A percentile compares a stretch with the other conserved stretches of the same genome.
Evolutionary conservation across 2,329 filamentous ascomycete species (phyloP).

Genomic region (Trichoderma semiorbis): DNA sequence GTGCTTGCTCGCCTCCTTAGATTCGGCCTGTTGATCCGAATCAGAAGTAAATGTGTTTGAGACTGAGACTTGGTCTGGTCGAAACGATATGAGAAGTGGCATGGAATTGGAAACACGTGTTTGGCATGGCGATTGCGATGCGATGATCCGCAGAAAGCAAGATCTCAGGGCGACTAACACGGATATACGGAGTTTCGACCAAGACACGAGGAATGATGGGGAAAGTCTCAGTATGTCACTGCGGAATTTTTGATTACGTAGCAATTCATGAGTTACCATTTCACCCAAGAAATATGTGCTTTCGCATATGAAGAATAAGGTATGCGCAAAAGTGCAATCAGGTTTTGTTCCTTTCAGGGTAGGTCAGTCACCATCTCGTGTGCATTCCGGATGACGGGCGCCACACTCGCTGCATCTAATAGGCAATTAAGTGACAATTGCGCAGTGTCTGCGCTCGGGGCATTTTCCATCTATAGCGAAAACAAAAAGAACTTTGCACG

Average conservation of each 20-base stretch:
- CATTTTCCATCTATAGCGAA: neutral
- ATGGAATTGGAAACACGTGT: neutral
- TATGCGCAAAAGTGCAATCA: neutral
- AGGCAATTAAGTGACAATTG: neutral
- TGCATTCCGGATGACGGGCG: neutral
- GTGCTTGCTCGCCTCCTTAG: neutral
- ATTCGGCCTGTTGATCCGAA: neutral
- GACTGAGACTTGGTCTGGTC: neutral
- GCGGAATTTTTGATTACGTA: neutral
- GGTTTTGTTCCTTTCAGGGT: neutral
- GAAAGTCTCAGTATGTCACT: neutral
- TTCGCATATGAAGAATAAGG: neutral
- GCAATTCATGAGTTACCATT: neutral
- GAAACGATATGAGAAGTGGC: neutral
- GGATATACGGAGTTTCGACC: neutral
- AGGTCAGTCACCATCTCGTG: neutral
- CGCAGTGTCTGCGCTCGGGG: neutral
- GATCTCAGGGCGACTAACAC: neutral
- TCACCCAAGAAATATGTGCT: neutral
- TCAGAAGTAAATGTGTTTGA: neutral
- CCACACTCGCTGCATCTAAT: neutral
- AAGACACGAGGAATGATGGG: neutral
- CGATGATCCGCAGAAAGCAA: neutral
- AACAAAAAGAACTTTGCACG: neutral
- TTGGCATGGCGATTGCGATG: neutral